Base-by-base conservation (phyloP, 1,139 yeast species). In the Arxiozyma slooffiae region DNA sequence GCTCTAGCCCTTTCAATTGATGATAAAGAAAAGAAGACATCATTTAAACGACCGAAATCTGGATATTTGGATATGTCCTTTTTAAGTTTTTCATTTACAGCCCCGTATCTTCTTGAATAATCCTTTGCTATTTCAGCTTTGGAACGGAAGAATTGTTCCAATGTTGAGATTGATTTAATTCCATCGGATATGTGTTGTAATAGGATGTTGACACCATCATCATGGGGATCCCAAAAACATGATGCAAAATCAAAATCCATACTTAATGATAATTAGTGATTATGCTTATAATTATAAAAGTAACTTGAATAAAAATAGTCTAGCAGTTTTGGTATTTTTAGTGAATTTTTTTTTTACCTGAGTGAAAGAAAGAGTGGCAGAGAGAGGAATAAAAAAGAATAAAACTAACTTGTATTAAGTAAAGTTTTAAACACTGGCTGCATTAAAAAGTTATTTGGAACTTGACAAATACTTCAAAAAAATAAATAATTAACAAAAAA, bases 191-290 rank as follows among this genome's bases (percentile, higher is more conserved):
- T 56, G 46, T 66, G 69, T 26, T 56, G 55, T 38, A 64, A 51
- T 37, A 66, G 50, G 14, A 64, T 52, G 37, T 56, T 57, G 23
- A 59, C 66, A 24, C 69, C 69, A 11, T 61, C 58, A 46, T 64
- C 68, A 37, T 61, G 55, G 20, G 64, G 66, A 52, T 66, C 69
- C 68, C 69, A 66, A 46, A 66, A 66, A 49, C 67, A 64, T 22
- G 60, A 54, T 50, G 60, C 59, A 47, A 55, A 66, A 47, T 61
- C 63, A 50, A 62, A 66, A 38, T 50, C 53, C 61, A 56, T 57
- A 5, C 23, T 38, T 3, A 9, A 23, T n/a, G 16, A 30, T 4
- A 17, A 18, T 30, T n/a, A n/a, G n/a, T n/a, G n/a, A n/a, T n/a
- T n/a, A n/a, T n/a, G n/a, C n/a, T n/a, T n/a, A n/a, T n/a, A n/a